Percentiles rank a stretch among this genome's conserved stretches.
Evolutionary conservation across 2,329 filamentous ascomycete genomes (phyloP).

Genomic region (Paramyrothecium roridum): DNA sequence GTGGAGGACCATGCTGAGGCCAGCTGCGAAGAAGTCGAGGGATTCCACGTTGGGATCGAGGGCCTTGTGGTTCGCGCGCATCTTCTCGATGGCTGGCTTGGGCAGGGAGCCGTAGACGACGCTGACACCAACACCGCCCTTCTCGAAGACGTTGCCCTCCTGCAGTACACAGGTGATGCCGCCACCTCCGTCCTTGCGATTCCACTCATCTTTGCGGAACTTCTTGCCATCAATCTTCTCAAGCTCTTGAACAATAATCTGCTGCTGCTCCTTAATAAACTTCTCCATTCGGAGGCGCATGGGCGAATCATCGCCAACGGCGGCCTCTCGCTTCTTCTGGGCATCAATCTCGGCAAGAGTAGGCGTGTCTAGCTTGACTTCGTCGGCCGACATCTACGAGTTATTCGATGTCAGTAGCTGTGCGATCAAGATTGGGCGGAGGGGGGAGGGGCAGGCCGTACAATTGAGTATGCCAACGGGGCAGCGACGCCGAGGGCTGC

Average conservation of each 20-base stretch:
- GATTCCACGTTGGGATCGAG: slow-evolving; percentile 75
- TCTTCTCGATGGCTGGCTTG: slow-evolving; percentile 82
- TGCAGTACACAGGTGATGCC: slow-evolving; percentile 94
- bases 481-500: slow-evolving; percentile 48
- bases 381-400: slow-evolving; percentile 36
- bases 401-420: slow-evolving; percentile 10
- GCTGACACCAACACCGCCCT: slow-evolving; percentile 92
- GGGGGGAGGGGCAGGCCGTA: slow-evolving; percentile 24
- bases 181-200: slow-evolving; percentile 81
- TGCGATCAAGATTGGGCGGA: no score
- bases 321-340: slow-evolving; percentile 68
- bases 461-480: slow-evolving; percentile 57
- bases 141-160: slow-evolving; percentile 96
- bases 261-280: slow-evolving; percentile 90
- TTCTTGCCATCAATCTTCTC: slow-evolving; percentile 78
- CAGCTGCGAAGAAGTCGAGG: slow-evolving; percentile 92
- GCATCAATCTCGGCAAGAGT: slow-evolving; percentile 84
- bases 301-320: slow-evolving; percentile 71
- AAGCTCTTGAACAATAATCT: slow-evolving; percentile 79
- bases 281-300: slow-evolving; percentile 98
- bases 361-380: slow-evolving; percentile 54
- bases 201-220: slow-evolving; percentile 85
- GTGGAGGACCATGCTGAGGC: slow-evolving; percentile 89
- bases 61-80: slow-evolving; percentile 93
- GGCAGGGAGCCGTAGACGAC: slow-evolving; percentile 92